A percentile compares a stretch with the other conserved stretches of the same genome.
phyloP scores from a whole-genome alignment of 2,329 filamentous ascomycete genomes.

The Trichophyton simii region DNA sequence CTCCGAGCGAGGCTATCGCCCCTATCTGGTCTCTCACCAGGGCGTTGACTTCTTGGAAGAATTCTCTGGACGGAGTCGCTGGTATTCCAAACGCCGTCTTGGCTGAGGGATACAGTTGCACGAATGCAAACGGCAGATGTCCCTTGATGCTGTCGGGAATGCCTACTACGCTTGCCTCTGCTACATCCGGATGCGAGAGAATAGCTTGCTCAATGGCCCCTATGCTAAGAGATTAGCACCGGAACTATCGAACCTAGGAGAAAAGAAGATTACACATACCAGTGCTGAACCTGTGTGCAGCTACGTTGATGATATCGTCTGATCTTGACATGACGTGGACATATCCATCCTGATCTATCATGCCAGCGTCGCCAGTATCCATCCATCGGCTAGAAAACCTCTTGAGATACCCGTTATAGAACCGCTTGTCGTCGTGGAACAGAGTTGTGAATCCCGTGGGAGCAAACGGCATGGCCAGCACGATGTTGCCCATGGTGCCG shows the following conservation, averaged over 20 bases:
- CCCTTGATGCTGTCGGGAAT: slow-evolving; percentile 80
- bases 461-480: slow-evolving; percentile 67
- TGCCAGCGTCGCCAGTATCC: slow-evolving; percentile 82
- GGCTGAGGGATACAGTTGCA: slow-evolving; percentile 43
- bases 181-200: slow-evolving; percentile 62
- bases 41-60: slow-evolving; percentile 34
- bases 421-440: slow-evolving; percentile 74
- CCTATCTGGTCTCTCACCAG: slow-evolving; percentile 71
- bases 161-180: slow-evolving; percentile 74
- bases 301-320: slow-evolving; percentile 94
- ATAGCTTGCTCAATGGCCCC: slow-evolving; percentile 86
- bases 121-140: slow-evolving; percentile 81
- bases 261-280: slow-evolving; percentile 38
- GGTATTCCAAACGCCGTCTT: slow-evolving; percentile 15
- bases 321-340: slow-evolving; percentile 51
- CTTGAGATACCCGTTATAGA: slow-evolving; percentile 73
- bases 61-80: slow-evolving; percentile 27
- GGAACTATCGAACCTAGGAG: too few relatives aligned
- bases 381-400: slow-evolving; percentile 72
- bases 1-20: slow-evolving; percentile 71
- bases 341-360: slow-evolving; percentile 63
- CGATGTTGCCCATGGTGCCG: slow-evolving; percentile 82
- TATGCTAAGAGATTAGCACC: slow-evolving; percentile 21
- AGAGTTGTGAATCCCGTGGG: slow-evolving; percentile 77
- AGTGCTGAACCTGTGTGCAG: slow-evolving; percentile 79